A percentile compares a stretch with the other conserved stretches of the same genome.
phyloP scores from a whole-genome alignment of 768 basidiomycete species.

The Pisolithus tinctorius region DNA sequence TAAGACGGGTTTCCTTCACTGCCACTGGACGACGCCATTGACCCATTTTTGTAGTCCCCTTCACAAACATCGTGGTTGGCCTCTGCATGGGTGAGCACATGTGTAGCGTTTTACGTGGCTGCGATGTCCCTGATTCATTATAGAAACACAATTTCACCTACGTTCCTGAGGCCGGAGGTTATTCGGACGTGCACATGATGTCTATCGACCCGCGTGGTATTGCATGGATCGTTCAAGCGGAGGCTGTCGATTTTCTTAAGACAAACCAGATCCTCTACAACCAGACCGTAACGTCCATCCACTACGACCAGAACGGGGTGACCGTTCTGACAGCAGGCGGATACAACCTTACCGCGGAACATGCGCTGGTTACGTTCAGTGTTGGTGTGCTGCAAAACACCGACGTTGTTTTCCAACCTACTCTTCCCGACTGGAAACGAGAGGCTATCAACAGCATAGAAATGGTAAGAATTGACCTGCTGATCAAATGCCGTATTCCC shows the following conservation, averaged over 20 bases:
- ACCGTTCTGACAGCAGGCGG: slow-evolving; percentile 42
- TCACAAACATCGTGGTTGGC: slow-evolving; percentile 59
- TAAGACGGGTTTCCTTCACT: not conserved
- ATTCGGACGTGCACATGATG: slow-evolving; percentile 49
- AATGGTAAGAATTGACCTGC: slow-evolving; percentile 44
- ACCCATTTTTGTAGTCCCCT: slow-evolving; percentile 46
- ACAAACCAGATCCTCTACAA: slow-evolving; percentile 42
- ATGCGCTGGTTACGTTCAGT: slow-evolving; percentile 63
- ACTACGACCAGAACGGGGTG: slow-evolving; percentile 39
- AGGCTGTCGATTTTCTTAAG: slow-evolving; percentile 49
- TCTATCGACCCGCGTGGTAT: slow-evolving; percentile 59
- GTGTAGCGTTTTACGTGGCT: too few relatives aligned
- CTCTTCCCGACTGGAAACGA: slow-evolving; percentile 51
- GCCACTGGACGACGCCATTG: not conserved
- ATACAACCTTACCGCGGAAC: slow-evolving; percentile 40
- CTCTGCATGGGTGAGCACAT: slow-evolving; percentile 48
- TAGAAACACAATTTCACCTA: slow-evolving; percentile 60
- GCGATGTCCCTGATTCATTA: not conserved
- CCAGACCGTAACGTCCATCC: slow-evolving; percentile 42
- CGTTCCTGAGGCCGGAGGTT: slow-evolving; percentile 48
- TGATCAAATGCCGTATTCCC: not conserved
- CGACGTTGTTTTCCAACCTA: slow-evolving; percentile 51
- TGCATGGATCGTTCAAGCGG: slow-evolving; percentile 47
- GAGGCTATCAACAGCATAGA: slow-evolving; percentile 58
- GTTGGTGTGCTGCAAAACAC: slow-evolving; percentile 62